Conservation (phyloP, 2,329 filamentous ascomycete species). For the Neonectria punicea region DNA sequence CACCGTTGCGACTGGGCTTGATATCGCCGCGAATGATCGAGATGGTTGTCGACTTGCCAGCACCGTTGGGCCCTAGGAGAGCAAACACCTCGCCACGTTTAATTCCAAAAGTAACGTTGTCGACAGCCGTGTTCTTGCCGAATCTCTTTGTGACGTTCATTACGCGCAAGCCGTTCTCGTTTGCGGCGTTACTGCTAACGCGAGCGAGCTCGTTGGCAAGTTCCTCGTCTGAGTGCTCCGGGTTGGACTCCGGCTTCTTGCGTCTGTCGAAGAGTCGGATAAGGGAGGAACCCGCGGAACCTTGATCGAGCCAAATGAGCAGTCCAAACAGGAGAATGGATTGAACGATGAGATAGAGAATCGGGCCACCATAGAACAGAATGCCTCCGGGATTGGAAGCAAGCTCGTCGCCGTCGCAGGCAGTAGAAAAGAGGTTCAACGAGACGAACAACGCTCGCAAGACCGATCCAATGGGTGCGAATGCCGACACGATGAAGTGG, state of each 20-base stretch:
- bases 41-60: constrained; percentile 91
- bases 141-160: constrained; percentile 85
- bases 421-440: constrained; percentile 84
- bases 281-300: constrained; percentile 68
- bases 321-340: constrained; percentile 75
- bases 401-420: constrained; percentile 74
- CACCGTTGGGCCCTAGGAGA: constrained; percentile 88
- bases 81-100: constrained; percentile 86
- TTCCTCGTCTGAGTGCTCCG: constrained; percentile 63
- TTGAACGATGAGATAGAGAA: constrained; percentile 84
- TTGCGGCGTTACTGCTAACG: constrained; percentile 56
- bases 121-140: constrained; percentile 79
- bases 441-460: constrained; percentile 79
- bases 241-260: constrained; percentile 40
- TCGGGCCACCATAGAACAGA: constrained; percentile 82
- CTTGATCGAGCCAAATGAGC: constrained; percentile 84
- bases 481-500: constrained; percentile 77
- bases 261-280: constrained; percentile 53
- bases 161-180: constrained; percentile 77
- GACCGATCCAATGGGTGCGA: constrained; percentile 82
- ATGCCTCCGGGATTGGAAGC: constrained; percentile 77
- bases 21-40: constrained; percentile 90
- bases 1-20: constrained; percentile 74
- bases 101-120: constrained; percentile 87
- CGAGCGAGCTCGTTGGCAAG: constrained; percentile 72